Percentiles rank a stretch among this genome's conserved stretches.
phyloP scores from a whole-genome alignment of 345 rosid genomes.

The Erucastrum elatum region DNA sequence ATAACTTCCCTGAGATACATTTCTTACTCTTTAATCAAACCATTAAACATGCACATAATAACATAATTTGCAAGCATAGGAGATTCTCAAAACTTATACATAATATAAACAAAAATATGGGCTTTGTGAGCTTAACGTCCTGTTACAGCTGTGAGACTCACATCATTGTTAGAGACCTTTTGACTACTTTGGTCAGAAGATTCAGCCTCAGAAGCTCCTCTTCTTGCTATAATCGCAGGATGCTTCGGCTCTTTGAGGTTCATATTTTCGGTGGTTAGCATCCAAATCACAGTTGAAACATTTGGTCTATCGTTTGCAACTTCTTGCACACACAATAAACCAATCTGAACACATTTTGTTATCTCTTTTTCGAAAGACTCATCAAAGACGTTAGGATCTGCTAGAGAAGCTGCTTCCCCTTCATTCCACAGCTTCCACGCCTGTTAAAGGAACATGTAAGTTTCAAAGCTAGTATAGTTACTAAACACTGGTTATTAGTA shows the following conservation, averaged over 20 bases:
- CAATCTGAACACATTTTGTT: conserved; percentile 41
- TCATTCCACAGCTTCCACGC: conserved; percentile 47
- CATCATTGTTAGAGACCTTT: conserved; percentile 34
- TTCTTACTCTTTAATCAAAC: conserved; percentile 4
- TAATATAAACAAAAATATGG: background rate
- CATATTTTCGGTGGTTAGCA: conserved; percentile 28
- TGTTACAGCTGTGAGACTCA: conserved; percentile 36
- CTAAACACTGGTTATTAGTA: background rate
- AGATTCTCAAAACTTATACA: background rate
- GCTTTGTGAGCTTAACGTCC: conserved; percentile 30
- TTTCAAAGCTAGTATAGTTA: conserved; percentile 1
- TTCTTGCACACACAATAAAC: conserved; percentile 49
- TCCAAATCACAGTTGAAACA: conserved; percentile 39
- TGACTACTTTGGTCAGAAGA: conserved; percentile 40
- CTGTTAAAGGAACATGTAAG: conserved; percentile 27
- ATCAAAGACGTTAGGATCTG: conserved; percentile 31
- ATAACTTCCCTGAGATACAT: background rate
- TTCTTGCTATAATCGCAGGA: conserved; percentile 30
- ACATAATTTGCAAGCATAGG: background rate
- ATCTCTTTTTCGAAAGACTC: conserved; percentile 32
- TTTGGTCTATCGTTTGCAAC: conserved; percentile 43
- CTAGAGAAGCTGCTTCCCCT: conserved; percentile 21
- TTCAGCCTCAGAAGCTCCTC: conserved; percentile 27
- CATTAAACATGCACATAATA: background rate
- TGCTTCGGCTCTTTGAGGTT: conserved; percentile 29